Conservation (phyloP, 2,329 filamentous ascomycete genomes). For the Thelonectria blattea region DNA sequence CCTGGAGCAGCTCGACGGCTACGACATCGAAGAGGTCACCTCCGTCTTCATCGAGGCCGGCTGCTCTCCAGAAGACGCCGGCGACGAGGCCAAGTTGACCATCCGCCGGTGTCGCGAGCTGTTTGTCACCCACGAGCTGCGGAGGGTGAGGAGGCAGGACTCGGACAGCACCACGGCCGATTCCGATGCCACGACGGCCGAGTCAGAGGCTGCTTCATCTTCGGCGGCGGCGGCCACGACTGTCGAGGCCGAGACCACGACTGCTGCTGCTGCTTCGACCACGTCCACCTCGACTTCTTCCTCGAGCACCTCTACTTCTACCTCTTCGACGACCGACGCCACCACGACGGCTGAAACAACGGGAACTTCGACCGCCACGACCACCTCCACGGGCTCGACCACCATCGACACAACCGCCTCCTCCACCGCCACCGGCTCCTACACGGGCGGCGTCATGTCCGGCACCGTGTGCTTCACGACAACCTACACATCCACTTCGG, state of each 20-base stretch:
- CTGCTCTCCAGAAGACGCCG: not conserved
- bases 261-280: not conserved
- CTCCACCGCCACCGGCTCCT: not conserved
- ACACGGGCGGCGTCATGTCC: constrained; percentile 1
- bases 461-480: constrained; percentile 11
- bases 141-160: not conserved
- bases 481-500: not conserved
- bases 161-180: not conserved
- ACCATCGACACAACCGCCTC: not conserved
- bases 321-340: not conserved
- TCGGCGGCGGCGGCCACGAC: not conserved
- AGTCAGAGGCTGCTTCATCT: not conserved
- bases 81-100: not conserved
- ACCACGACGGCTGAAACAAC: constrained; percentile 1
- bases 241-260: not conserved
- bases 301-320: not conserved
- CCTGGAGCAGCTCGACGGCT: not conserved
- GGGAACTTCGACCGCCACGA: not conserved
- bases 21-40: not conserved
- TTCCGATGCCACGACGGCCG: not conserved
- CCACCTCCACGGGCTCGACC: not conserved
- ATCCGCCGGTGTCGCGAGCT: constrained; percentile 1
- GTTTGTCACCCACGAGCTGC: not conserved
- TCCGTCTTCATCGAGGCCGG: not conserved
- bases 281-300: not conserved